phyloP scores from a whole-genome alignment of 306 rosid species.

The Malus fusca region DNA sequence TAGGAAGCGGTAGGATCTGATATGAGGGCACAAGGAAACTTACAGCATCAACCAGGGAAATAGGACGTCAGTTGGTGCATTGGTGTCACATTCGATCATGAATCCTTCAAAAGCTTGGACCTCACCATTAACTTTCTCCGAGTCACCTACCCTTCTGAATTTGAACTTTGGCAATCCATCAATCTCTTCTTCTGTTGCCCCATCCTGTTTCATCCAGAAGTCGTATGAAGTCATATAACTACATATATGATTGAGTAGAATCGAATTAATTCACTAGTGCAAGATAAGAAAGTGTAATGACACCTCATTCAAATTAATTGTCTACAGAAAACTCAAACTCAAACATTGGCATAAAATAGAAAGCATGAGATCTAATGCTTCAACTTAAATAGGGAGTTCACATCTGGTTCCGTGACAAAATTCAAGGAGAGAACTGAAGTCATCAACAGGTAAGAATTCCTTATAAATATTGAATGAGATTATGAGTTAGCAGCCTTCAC shows the following conservation, averaged over 20 bases:
- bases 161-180: slow-evolving; percentile 65
- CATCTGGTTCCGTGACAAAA: not conserved
- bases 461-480: not conserved
- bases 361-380: not conserved
- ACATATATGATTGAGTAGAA: not conserved
- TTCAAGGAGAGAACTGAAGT: not conserved
- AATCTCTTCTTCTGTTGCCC: slow-evolving; percentile 84
- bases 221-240: not conserved
- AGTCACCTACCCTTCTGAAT: slow-evolving; percentile 35
- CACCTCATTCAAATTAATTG: not conserved
- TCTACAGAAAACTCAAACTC: not conserved
- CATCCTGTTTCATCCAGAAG: slow-evolving; percentile 55
- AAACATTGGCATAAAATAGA: not conserved
- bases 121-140: slow-evolving; percentile 37
- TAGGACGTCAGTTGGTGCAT: slow-evolving; percentile 37
- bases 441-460: not conserved
- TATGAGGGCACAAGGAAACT: slow-evolving; percentile 26
- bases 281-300: not conserved
- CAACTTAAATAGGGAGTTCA: not conserved
- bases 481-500: not conserved
- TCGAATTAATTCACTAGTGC: not conserved
- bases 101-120: slow-evolving; percentile 54
- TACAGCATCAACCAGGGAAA: slow-evolving; percentile 66
- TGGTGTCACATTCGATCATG: slow-evolving; percentile 44
- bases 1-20: not conserved